phyloP scores from a whole-genome alignment of 2,329 filamentous ascomycete genomes.

The Diaporthe eres region DNA sequence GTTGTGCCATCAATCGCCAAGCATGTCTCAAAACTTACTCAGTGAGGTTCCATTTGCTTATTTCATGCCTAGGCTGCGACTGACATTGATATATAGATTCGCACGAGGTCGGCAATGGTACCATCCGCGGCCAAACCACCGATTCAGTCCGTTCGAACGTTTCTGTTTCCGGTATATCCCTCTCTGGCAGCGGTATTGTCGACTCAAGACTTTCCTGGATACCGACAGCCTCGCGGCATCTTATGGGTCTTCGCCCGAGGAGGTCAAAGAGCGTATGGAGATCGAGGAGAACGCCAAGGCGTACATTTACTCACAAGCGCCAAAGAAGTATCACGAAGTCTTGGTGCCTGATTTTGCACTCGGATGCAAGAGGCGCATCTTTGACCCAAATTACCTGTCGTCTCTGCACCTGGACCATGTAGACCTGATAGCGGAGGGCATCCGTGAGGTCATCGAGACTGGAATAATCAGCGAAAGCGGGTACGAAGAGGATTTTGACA shows the following conservation, averaged over 20 bases:
- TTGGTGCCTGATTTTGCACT: slow-evolving; percentile 52
- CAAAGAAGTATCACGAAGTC: slow-evolving; percentile 45
- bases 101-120: slow-evolving; percentile 43
- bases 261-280: background rate
- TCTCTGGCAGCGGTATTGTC: slow-evolving; percentile 42
- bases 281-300: slow-evolving; percentile 35
- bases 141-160: slow-evolving; percentile 36
- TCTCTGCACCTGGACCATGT: slow-evolving; percentile 50
- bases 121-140: slow-evolving; percentile 44
- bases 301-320: slow-evolving; percentile 49
- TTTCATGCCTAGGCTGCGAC: no score
- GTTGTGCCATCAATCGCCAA: slow-evolving; percentile 52
- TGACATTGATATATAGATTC: background rate
- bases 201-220: slow-evolving; percentile 43
- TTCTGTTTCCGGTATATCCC: slow-evolving; percentile 46
- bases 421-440: slow-evolving; percentile 47
- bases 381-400: slow-evolving; percentile 52
- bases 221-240: slow-evolving; percentile 33
- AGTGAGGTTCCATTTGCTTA: no score
- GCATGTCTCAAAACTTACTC: slow-evolving; percentile 42
- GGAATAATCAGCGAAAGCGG: slow-evolving; percentile 46
- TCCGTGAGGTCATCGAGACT: slow-evolving; percentile 46
- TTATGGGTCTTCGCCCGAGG: background rate
- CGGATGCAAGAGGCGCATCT: slow-evolving; percentile 54
- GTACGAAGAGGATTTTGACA: slow-evolving; percentile 45